Base-by-base conservation (phyloP, 1,139 yeast genomes). In the Groenewaldozyma auringiensis region DNA sequence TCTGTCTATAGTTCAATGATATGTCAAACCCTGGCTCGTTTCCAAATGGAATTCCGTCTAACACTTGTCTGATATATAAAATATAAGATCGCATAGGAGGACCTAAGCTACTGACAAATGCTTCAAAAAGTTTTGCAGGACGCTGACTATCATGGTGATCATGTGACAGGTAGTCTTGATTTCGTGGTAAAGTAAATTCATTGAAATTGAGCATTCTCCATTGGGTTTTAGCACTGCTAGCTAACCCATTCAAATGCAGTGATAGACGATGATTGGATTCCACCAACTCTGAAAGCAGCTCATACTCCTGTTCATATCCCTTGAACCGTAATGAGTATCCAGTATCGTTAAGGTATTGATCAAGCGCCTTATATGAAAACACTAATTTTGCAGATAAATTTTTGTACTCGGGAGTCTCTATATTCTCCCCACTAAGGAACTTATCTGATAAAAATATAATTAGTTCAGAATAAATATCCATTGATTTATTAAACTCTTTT, bases 1-100 rank as follows among this genome's bases (percentile, higher is more conserved):
- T 70, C 52, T 73, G 76, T 39, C 74, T 74, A 0, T 77, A 70
- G 39, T 66, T 59, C 14, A 66, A 62, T 1, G 53, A 47, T 29
- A 72, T 68, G 8, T 64, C 60, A 29, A 63, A 58, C 3, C 59
- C 59, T 6, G 64, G 63, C 2, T 58, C 60, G 1, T 63, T 59
- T 46, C 72, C 76, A 56, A 81, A 81, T 0, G 87, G 85, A 2
- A 81, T 67, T 31, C 78, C 79, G 20, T 70, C 69, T 49, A 84
- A 62, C 8, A 83, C 80, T 29, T 77, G 79, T 48, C 78, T 73
- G 40, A 84, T 66, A 0, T 92, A 83, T 55, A 51, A 47, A 11
- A 54, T 53, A 52, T 81, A 78, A 2, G 87, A 79, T 56, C 78
- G 77, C 62, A 83, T 74, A 0, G 89, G 80, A 0, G 94, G 94